Evolutionary conservation across 371 early-diverging fungal genomes (phyloP).

Genomic region (Lichtheimia hyalospora): DNA sequence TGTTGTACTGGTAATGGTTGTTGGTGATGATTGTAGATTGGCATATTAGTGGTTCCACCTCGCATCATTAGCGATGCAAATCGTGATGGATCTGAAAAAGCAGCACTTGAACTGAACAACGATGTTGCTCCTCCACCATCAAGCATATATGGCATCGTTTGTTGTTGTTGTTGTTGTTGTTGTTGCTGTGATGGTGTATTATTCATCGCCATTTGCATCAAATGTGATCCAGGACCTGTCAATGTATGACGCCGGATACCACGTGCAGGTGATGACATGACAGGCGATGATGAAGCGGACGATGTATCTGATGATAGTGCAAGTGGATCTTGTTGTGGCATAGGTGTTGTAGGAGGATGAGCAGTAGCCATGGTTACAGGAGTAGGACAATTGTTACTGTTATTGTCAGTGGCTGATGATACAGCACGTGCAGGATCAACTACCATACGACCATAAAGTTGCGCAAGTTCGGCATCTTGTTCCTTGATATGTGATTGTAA

Average conservation of each 20-base stretch:
- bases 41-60: conserved; percentile 7
- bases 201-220: conserved; percentile 8
- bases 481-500: conserved; percentile 27
- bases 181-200: not conserved
- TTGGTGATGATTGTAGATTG: conserved; percentile 17
- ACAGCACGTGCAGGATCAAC: conserved; percentile 6
- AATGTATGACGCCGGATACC: conserved; percentile 16
- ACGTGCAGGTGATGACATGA: conserved; percentile 12
- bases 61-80: conserved; percentile 16
- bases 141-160: not conserved
- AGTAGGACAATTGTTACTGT: conserved; percentile 3
- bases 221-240: conserved; percentile 5
- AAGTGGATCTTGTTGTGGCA: conserved; percentile 3
- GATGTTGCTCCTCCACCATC: not conserved
- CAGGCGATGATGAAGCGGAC: conserved; percentile 25
- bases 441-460: conserved; percentile 27
- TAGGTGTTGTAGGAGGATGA: conserved; percentile 5
- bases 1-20: conserved; percentile 13
- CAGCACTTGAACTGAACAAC: conserved; percentile 15
- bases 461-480: conserved; percentile 21
- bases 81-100: conserved; percentile 15
- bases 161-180: conserved; percentile 1
- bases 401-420: not conserved
- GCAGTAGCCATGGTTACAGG: not conserved
- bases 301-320: conserved; percentile 16